phyloP scores from a whole-genome alignment of 2,329 filamentous ascomycete genomes.

The Herpotrichia juniperi region DNA sequence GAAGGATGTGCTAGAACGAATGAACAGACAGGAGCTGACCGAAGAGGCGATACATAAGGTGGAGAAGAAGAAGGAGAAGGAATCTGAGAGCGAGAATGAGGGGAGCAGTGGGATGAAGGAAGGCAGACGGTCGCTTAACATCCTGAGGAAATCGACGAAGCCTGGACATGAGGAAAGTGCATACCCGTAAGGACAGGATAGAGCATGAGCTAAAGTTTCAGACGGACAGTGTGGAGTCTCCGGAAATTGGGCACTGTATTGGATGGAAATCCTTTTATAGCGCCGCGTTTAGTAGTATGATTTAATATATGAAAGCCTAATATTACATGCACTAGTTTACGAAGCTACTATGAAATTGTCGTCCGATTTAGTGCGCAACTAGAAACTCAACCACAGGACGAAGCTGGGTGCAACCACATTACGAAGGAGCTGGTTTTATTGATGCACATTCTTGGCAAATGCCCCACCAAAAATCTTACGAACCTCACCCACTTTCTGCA shows the following conservation, averaged over 20 bases:
- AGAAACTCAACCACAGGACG: too few species aligned
- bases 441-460: too few species aligned
- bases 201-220: not conserved
- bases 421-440: too few species aligned
- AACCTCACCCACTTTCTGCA: too few species aligned
- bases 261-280: not conserved
- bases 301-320: not conserved
- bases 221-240: too few species aligned
- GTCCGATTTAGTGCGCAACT: too few species aligned
- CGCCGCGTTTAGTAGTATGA: not conserved
- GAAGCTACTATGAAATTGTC: too few species aligned
- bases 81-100: constrained; percentile 47
- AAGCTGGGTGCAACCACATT: too few species aligned
- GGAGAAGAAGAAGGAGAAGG: constrained; percentile 51
- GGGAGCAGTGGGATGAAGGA: constrained; percentile 26
- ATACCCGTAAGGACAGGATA: constrained; percentile 18
- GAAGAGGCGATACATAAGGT: constrained; percentile 65
- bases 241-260: not conserved
- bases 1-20: constrained; percentile 80
- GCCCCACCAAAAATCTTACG: too few species aligned
- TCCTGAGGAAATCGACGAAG: constrained; percentile 15
- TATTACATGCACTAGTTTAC: too few species aligned
- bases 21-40: constrained; percentile 79
- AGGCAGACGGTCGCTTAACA: constrained; percentile 16
- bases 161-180: constrained; percentile 22